Base-by-base conservation (phyloP, 805 yeast species). In the Osmozyma mogii region DNA sequence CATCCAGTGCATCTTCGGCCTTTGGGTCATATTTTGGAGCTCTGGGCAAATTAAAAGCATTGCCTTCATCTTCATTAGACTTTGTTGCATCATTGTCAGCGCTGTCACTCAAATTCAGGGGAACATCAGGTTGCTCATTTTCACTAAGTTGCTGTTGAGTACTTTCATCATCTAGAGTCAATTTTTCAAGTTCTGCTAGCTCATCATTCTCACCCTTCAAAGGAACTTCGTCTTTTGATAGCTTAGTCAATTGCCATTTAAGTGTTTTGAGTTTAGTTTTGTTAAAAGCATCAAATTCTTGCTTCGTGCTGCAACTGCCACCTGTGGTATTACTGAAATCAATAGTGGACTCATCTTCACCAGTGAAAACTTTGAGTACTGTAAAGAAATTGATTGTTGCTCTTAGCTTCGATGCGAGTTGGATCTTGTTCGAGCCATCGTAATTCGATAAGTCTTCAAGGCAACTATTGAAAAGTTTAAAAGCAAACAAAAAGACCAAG, bases 231-330 rank as follows among this genome's bases (percentile, higher is more conserved):
- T 54, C 63, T 39, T 61, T 62, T n/a, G 62, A 34, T 24, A 62
- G 43, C 33, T 52, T 43, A 15, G 66, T 50, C 40, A 62, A 54
- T 19, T 61, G 63, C 29, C 37, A 60, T 44, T 25, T 62, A 60
- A 42, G 65, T 61, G 24, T 66, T 75, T 50, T 79, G 73, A 4
- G 75, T 21, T 65, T 64, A 1, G 75, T 76, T 5, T 49, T 48
- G 35, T 60, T 68, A 22, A 61, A 41, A 0, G 72, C 63, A 37
- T 61, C 68, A 30, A 78, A 47, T 16, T 78, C 76, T 22, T 82
- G 53, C 6, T 73, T 66, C 10, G 79, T 71, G 38, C 75, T 80
- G 45, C 59, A 78, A 47, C 78, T 78, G 10, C 82, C 72, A 40
- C 71, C 81, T 44, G 73, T 75, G 27, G 67, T 60, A 45, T 72